Evolutionary conservation across 2,329 filamentous ascomycete genomes (phyloP).

Genomic region (Zasmidium cellare): DNA sequence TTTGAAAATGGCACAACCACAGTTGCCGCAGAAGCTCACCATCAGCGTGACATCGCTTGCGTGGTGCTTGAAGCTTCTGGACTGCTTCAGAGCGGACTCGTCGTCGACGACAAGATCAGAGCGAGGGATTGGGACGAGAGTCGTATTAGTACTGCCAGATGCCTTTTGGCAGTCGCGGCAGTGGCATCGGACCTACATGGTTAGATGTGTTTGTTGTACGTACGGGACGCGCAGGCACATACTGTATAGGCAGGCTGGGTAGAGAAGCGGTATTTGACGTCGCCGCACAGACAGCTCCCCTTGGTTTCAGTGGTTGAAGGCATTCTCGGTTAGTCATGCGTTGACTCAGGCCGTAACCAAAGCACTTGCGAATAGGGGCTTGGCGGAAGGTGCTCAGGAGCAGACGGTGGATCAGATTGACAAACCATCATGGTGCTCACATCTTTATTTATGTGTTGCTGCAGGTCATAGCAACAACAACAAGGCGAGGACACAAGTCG

Average conservation of each 20-base stretch:
- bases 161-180: background rate
- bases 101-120: background rate
- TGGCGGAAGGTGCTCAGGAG: too few species aligned
- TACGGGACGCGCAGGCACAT: background rate
- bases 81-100: background rate
- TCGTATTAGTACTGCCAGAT: background rate
- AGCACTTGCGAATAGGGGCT: too few species aligned
- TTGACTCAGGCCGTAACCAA: too few species aligned
- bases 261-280: background rate
- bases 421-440: too few species aligned
- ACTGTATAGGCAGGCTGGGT: background rate
- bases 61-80: background rate
- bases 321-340: background rate
- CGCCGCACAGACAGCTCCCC: background rate
- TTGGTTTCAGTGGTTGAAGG: background rate
- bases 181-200: background rate
- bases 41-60: background rate
- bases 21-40: background rate
- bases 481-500: too few species aligned
- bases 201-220: background rate
- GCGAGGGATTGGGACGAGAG: background rate
- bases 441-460: too few species aligned
- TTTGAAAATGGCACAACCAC: background rate
- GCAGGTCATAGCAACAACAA: too few species aligned
- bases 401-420: too few species aligned